Percentiles rank a stretch among this genome's conserved stretches.
These are phyloP conservation scores for Irpex rosettiformis DNA, from an alignment of 1,284 basidiomycete species.

Conservation along the genomic window DNA sequence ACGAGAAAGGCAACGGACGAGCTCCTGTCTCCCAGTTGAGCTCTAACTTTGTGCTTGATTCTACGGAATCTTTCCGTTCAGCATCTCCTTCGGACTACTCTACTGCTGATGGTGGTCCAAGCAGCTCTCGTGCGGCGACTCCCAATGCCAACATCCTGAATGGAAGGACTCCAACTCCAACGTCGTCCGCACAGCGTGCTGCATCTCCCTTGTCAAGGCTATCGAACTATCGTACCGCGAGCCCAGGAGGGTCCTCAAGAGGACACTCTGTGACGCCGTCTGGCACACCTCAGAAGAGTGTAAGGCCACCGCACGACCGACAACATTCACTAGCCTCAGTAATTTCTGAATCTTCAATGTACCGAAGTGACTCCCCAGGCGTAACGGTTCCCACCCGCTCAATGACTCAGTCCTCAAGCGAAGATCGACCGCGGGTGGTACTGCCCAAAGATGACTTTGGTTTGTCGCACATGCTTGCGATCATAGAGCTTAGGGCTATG, in stretches of 20 bases:
- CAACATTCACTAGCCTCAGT: conserved; percentile 65
- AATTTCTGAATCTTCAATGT: conserved; percentile 52
- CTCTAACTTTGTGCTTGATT: conserved; percentile 22
- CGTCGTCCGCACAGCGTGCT: conserved; percentile 25
- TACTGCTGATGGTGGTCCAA: conserved; percentile 35
- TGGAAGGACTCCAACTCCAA: conserved; percentile 17
- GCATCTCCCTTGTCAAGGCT: conserved; percentile 24
- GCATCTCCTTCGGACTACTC: conserved; percentile 58
- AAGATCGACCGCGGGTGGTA: conserved; percentile 32
- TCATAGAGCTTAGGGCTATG: conserved; percentile 69
- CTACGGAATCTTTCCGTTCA: conserved; percentile 33
- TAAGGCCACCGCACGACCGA: conserved; percentile 34
- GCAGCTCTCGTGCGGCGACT: conserved; percentile 24
- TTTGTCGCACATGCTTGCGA: conserved; percentile 74
- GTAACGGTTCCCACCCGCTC: conserved; percentile 23
- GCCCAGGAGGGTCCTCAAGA: conserved; percentile 25
- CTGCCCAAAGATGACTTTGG: conserved; percentile 83
- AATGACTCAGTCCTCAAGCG: conserved; percentile 23
- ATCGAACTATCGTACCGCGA: conserved; percentile 28
- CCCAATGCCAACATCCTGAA: conserved; percentile 23
- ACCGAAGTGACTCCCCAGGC: conserved; percentile 42
- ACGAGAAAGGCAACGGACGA: conserved; percentile 32
- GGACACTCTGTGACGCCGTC: conserved; percentile 23
- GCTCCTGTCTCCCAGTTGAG: conserved; percentile 16
- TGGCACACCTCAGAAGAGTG: conserved; percentile 13